A percentile compares a stretch with the other conserved stretches of the same genome.
phyloP scores from a whole-genome alignment of 148 eudicot genomes.

The Suaeda aralocaspica region DNA sequence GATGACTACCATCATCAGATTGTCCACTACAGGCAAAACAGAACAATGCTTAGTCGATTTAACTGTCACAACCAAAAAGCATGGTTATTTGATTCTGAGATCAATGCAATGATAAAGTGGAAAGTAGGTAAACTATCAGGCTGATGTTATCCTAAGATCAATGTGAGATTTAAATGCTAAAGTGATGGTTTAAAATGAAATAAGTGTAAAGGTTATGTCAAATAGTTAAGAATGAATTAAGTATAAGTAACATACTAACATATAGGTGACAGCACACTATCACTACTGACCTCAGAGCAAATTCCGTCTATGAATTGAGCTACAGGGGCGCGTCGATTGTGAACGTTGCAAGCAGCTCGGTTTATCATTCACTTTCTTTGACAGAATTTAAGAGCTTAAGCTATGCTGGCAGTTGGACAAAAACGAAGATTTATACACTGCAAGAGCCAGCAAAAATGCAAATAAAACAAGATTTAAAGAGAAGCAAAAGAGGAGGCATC shows the following conservation, averaged over 20 bases:
- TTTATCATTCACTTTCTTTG: slow-evolving; percentile 6
- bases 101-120: neutral
- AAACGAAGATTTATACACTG: slow-evolving; percentile 4
- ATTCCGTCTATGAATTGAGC: slow-evolving; percentile 10
- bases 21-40: slow-evolving; percentile 18
- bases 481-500: neutral
- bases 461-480: neutral
- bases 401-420: neutral
- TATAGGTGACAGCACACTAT: slow-evolving; percentile 2
- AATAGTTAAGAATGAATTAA: neutral
- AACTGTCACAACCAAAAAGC: neutral
- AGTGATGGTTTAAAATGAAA: neutral
- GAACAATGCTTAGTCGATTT: neutral
- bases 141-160: no score
- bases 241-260: neutral
- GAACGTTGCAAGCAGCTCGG: slow-evolving; percentile 15
- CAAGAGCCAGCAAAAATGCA: slow-evolving; percentile 5
- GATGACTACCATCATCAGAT: slow-evolving; percentile 26
- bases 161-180: neutral
- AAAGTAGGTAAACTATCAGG: no score
- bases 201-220: neutral
- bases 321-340: slow-evolving; percentile 5
- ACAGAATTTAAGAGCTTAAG: neutral
- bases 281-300: slow-evolving; percentile 9
- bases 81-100: neutral